Conservation (phyloP, 2,329 filamentous ascomycete genomes). For the Juglanconis juglandina region DNA sequence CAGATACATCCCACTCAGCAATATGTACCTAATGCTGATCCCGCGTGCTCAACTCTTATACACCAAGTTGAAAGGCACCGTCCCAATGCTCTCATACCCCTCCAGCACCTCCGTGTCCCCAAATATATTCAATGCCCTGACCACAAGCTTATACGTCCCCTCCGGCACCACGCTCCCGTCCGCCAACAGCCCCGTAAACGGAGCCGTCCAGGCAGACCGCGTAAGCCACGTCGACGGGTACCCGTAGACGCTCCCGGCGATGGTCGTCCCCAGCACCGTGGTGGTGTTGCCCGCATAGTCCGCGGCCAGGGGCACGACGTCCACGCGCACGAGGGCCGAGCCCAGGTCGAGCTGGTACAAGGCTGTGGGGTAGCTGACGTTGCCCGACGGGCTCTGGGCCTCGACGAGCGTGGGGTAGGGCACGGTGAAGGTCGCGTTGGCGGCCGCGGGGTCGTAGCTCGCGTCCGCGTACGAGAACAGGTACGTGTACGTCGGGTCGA, state of each 20-base stretch:
- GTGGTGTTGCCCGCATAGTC: conserved; percentile 15
- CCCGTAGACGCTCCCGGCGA: conserved; percentile 18
- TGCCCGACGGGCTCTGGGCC: background rate
- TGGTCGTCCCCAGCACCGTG: conserved; percentile 20
- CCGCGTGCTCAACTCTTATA: background rate
- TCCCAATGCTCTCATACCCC: conserved; percentile 21
- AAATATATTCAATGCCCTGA: conserved; percentile 23
- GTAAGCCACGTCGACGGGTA: conserved; percentile 5
- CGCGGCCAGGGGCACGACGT: conserved; percentile 20
- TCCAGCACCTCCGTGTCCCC: conserved; percentile 21
- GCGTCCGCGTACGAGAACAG: background rate
- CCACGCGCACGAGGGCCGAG: conserved; percentile 19
- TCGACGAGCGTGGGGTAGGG: background rate
- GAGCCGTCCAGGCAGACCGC: background rate
- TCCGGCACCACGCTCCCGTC: background rate
- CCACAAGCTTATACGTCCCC: background rate
- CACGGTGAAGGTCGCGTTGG: background rate
- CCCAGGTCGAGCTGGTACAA: conserved; percentile 16
- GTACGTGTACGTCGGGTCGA: conserved; percentile 9
- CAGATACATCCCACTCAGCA: too few species aligned
- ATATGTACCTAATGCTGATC: too few species aligned
- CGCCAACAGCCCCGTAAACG: conserved; percentile 3
- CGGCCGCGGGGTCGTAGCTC: background rate
- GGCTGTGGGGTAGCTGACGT: conserved; percentile 7
- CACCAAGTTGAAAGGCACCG: background rate